Percentiles rank a stretch among this genome's conserved stretches.
Evolutionary conservation across 164 flowering plant species (phyloP).

Genomic region (Protea cynaroides): DNA sequence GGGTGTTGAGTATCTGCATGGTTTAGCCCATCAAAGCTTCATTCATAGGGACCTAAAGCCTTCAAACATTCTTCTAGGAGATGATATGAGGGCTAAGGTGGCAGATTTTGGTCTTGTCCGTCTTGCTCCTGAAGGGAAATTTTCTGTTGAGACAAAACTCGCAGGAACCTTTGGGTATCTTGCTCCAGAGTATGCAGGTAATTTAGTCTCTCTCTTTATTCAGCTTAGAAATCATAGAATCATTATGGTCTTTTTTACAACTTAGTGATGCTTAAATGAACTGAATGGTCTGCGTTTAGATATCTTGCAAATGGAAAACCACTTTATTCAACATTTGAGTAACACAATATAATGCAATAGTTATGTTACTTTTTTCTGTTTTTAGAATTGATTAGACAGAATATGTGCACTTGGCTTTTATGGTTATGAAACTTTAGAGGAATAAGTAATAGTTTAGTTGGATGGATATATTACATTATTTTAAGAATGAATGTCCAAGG

Average conservation of each 20-base stretch:
- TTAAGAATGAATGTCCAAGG: too few relatives aligned
- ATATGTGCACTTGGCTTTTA: too few relatives aligned
- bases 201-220: background rate
- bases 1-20: slow-evolving; percentile 77
- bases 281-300: too few relatives aligned
- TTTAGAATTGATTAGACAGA: too few relatives aligned
- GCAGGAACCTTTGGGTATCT: slow-evolving; percentile 85
- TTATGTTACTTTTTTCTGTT: too few relatives aligned
- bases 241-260: background rate
- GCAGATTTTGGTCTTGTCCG: slow-evolving; percentile 82
- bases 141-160: slow-evolving; percentile 65
- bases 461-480: too few relatives aligned
- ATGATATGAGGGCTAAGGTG: slow-evolving; percentile 84
- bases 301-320: too few relatives aligned
- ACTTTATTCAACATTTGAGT: too few relatives aligned
- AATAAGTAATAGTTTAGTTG: too few relatives aligned
- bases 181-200: slow-evolving; percentile 17
- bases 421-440: too few relatives aligned
- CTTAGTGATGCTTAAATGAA: background rate
- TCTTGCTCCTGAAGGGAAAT: slow-evolving; percentile 84
- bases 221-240: background rate
- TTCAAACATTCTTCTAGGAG: slow-evolving; percentile 82
- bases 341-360: too few relatives aligned
- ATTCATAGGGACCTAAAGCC: slow-evolving; percentile 79
- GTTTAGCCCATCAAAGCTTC: slow-evolving; percentile 78